A percentile compares a stretch with the other conserved stretches of the same genome.
Evolutionary conservation across 192 early-diverging fungal genomes (phyloP).

Genomic region (Linderina pennispora): DNA sequence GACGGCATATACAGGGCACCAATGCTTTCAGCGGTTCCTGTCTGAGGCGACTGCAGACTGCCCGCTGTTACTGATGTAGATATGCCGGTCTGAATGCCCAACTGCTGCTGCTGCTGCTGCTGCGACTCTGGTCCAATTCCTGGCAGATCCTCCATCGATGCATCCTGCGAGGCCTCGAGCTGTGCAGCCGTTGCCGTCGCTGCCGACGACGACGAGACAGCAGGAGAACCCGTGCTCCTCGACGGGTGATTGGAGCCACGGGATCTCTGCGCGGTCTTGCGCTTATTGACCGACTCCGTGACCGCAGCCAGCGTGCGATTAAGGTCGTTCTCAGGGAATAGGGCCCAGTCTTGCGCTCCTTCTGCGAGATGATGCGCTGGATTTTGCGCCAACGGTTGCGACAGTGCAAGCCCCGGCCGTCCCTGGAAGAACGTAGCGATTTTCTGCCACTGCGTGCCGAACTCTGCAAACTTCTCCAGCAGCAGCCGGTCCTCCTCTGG

Average conservation of each 20-base stretch:
- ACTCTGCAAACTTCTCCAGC: conserved; percentile 56
- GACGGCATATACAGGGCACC: conserved; percentile 43
- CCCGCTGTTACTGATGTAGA: too few relatives aligned
- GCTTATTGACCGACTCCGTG: conserved; percentile 40
- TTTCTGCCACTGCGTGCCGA: conserved; percentile 74
- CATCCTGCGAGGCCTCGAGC: too few relatives aligned
- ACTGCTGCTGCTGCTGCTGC: neutral
- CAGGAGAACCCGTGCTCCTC: too few relatives aligned
- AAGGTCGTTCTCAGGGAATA: conserved; percentile 17
- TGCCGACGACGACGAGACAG: neutral
- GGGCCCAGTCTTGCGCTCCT: conserved; percentile 30
- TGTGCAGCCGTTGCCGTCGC: too few relatives aligned
- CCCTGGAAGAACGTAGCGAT: conserved; percentile 70
- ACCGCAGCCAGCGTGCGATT: conserved; percentile 24
- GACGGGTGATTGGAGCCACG: too few relatives aligned
- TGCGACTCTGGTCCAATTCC: too few relatives aligned
- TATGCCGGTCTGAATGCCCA: neutral
- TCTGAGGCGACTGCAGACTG: too few relatives aligned
- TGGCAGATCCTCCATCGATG: too few relatives aligned
- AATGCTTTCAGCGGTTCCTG: conserved; percentile 3
- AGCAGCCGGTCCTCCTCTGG: conserved; percentile 59
- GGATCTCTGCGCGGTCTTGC: conserved; percentile 42
- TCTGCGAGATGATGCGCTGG: conserved; percentile 50
- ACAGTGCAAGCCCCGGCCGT: conserved; percentile 69
- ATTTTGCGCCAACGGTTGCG: conserved; percentile 76